A percentile compares a stretch with the other conserved stretches of the same genome.
Conservation (phyloP, 108 stramenopile species). For the Pseudonitzschia delicatissima region DNA sequence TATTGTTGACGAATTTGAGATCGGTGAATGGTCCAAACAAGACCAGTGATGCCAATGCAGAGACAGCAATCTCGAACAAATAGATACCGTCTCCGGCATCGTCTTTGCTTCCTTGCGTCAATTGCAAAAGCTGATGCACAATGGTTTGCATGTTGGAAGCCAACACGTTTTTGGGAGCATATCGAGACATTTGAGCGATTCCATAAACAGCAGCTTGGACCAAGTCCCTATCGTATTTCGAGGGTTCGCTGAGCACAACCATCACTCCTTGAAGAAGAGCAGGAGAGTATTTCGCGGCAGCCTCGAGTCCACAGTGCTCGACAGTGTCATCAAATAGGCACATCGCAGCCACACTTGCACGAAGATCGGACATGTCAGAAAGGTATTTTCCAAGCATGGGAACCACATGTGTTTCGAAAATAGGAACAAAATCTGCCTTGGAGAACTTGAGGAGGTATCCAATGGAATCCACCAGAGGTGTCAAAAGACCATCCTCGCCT, state of each 20-base stretch:
- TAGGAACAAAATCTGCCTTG: conserved; percentile 43
- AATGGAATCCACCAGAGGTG: conserved; percentile 72
- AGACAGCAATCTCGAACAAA: conserved; percentile 62
- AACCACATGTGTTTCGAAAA: conserved; percentile 56
- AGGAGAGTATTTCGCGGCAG: conserved; percentile 50
- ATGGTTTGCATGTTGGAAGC: conserved; percentile 29
- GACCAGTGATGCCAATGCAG: conserved; percentile 55
- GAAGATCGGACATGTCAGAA: conserved; percentile 36
- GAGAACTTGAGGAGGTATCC: conserved; percentile 79
- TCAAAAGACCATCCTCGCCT: conserved; percentile 56
- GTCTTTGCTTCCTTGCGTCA: conserved; percentile 34
- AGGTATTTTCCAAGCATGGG: conserved; percentile 53
- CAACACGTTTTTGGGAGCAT: conserved; percentile 47
- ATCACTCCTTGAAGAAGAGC: conserved; percentile 42
- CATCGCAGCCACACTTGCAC: conserved; percentile 64
- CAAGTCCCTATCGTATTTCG: conserved; percentile 52
- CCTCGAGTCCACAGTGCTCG: conserved; percentile 66
- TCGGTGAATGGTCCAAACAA: conserved; percentile 51
- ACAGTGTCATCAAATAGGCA: conserved; percentile 84
- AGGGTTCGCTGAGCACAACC: conserved; percentile 41
- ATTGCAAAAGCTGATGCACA: conserved; percentile 23
- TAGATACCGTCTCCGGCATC: conserved; percentile 34
- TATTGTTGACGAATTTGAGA: conserved; percentile 31
- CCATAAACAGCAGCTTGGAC: conserved; percentile 70
- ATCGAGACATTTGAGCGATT: conserved; percentile 62